Conservation (phyloP, 1,139 yeast species). For the Geotrichum cucujoidarum region DNA sequence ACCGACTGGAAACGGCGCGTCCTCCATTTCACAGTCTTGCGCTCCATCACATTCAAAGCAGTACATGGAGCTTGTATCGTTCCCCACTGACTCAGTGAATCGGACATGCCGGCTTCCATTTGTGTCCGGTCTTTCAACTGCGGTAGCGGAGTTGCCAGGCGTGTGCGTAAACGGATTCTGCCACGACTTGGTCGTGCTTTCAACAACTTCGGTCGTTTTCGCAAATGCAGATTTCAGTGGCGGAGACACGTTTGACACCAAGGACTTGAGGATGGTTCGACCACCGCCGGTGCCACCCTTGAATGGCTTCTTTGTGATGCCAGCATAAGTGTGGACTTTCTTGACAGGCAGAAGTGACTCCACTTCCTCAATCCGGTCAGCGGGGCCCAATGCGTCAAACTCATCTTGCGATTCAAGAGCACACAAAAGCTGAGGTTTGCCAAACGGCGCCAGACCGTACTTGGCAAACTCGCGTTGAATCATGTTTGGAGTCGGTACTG, state of each 20-base stretch:
- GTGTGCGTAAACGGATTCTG: neutral
- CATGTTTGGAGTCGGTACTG: constrained; percentile 10
- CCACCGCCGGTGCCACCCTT: too few species aligned
- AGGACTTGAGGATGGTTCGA: neutral
- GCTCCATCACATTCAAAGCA: too few species aligned
- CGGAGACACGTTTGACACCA: neutral
- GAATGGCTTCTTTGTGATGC: neutral
- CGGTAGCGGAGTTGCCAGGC: neutral
- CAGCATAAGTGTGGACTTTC: neutral
- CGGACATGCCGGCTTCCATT: neutral
- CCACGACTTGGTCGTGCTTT: too few species aligned
- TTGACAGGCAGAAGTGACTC: neutral
- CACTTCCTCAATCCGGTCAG: neutral
- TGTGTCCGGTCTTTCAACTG: neutral
- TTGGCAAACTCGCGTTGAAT: constrained; percentile 8
- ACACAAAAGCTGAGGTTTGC: neutral
- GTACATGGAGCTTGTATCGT: neutral
- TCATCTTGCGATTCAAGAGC: too few species aligned
- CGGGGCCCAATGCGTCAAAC: neutral
- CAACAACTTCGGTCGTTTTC: too few species aligned
- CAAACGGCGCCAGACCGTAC: constrained; percentile 3
- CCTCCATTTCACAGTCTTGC: too few species aligned
- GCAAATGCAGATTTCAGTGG: neutral
- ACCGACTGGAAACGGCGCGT: too few species aligned
- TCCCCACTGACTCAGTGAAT: neutral